Base-by-base conservation (phyloP, 441 rosid species). In the Eruca vesicaria region DNA sequence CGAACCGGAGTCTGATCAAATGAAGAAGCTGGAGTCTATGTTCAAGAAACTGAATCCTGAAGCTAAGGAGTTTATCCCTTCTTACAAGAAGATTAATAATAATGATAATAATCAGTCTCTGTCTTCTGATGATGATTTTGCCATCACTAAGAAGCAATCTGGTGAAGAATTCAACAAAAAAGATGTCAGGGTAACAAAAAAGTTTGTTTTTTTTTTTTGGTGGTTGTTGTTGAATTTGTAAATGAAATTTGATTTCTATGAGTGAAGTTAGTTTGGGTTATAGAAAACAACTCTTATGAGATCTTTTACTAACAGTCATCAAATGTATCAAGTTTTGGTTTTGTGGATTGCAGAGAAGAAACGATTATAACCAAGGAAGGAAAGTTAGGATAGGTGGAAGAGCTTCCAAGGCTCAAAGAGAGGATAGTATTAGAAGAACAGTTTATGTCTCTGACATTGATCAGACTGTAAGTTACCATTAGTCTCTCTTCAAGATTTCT, bases 391-490 rank as follows among this genome's bases (percentile, higher is more conserved):
- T 81, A 78, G 75, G 18, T 79, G 91, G 89, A 59, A 83, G 84
- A 83, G 68, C 78, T 60, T 82, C 70, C 19, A 82, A 83, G 78
- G 84, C 88, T 75, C 88, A 87, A 32, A 65, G 87, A 79, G 91
- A 87, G 29, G 89, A 87, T 82, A 79, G 88, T 64, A 66, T 87
- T 61, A 81, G 89, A 57, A 83, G 89, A 71, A 87, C 91, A 15
- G 88, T 87, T 3, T 87, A 87, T 82, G 89, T 87, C 65, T 84
- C 91, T 50, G 91, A 84, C 79, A 86, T 87, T 59, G 88, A 87
- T 82, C 91, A 84, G 73, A 82, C 62, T 76, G 91, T 86, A 78
- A 77, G 91, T 79, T 16, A n/a, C 16, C n/a, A n/a, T n/a, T n/a
- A n/a, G n/a, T 71, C 61, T 57, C 65, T 55, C 29, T 64, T 26